Evolutionary conservation across 257 asterid genomes (phyloP).

Genomic region (Nicotiana benthamiana): DNA sequence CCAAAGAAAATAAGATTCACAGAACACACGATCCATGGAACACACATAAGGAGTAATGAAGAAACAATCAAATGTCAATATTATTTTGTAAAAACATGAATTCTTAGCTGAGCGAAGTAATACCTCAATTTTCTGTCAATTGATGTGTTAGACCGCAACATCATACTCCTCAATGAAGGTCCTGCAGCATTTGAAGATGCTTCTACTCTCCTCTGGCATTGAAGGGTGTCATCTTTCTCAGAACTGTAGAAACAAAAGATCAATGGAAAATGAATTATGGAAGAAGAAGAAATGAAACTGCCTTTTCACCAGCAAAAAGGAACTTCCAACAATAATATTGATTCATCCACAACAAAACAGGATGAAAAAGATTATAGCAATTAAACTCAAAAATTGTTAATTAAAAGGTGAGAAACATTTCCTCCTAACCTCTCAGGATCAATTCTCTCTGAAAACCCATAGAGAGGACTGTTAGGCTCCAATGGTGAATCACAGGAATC

Average conservation of each 20-base stretch:
- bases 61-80: background rate
- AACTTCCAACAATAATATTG: background rate
- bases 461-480: constrained; percentile 97
- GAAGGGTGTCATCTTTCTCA: constrained; percentile 76
- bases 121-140: constrained; percentile 81
- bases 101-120: background rate
- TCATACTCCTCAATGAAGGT: constrained; percentile 73
- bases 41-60: background rate
- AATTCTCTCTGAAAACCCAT: constrained; percentile 68
- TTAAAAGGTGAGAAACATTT: background rate
- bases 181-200: constrained; percentile 72
- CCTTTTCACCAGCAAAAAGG: background rate
- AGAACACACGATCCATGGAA: no score
- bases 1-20: constrained; percentile 9
- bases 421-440: constrained; percentile 67
- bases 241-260: constrained; percentile 37
- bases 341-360: background rate
- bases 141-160: constrained; percentile 69
- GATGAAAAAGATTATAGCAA: background rate
- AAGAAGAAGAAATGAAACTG: constrained; percentile 10
- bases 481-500: constrained; percentile 99
- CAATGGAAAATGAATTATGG: background rate
- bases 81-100: constrained; percentile 1
- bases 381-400: background rate
- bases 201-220: constrained; percentile 64